Evolutionary conservation across 2,329 filamentous ascomycete species (phyloP).

Genomic region (Sphaerulina populicola): DNA sequence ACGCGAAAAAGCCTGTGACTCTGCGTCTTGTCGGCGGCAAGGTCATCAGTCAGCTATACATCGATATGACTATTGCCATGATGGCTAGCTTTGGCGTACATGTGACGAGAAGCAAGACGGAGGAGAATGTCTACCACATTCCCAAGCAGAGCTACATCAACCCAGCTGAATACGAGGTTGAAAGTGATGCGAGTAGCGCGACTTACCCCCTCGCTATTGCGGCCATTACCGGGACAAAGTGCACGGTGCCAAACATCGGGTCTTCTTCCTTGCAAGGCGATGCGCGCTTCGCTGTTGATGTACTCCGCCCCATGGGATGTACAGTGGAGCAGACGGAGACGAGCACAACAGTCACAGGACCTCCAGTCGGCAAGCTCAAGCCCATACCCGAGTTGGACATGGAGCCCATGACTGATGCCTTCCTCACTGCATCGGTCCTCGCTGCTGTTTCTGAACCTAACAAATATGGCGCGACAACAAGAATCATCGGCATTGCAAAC

Average conservation of each 20-base stretch:
- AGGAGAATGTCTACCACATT: constrained; percentile 88
- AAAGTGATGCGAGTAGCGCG: constrained; percentile 95
- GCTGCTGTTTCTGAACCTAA: constrained; percentile 78
- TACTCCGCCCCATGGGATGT: constrained; percentile 89
- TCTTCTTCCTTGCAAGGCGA: constrained; percentile 88
- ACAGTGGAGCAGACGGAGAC: constrained; percentile 71
- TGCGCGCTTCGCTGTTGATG: constrained; percentile 84
- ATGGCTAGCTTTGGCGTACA: constrained; percentile 76
- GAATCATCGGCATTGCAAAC: constrained; percentile 90
- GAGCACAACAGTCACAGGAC: constrained; percentile 89
- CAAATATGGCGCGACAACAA: constrained; percentile 54
- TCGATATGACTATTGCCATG: constrained; percentile 64
- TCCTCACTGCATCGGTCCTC: constrained; percentile 86
- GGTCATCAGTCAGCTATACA: constrained; percentile 89
- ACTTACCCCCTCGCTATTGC: constrained; percentile 92
- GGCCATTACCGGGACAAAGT: constrained; percentile 90
- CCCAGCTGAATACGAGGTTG: constrained; percentile 76
- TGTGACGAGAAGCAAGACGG: constrained; percentile 65
- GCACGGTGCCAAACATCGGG: constrained; percentile 93
- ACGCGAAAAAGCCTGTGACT: constrained; percentile 88
- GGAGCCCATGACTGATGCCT: constrained; percentile 99
- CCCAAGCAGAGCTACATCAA: constrained; percentile 76
- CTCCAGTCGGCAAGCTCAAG: constrained; percentile 62
- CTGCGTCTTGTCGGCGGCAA: constrained; percentile 89
- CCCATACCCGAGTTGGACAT: constrained; percentile 82